Percentiles rank a stretch among this genome's conserved stretches.
Conservation (phyloP, 352 stramenopile species). For the Phytophthora brassicae region DNA sequence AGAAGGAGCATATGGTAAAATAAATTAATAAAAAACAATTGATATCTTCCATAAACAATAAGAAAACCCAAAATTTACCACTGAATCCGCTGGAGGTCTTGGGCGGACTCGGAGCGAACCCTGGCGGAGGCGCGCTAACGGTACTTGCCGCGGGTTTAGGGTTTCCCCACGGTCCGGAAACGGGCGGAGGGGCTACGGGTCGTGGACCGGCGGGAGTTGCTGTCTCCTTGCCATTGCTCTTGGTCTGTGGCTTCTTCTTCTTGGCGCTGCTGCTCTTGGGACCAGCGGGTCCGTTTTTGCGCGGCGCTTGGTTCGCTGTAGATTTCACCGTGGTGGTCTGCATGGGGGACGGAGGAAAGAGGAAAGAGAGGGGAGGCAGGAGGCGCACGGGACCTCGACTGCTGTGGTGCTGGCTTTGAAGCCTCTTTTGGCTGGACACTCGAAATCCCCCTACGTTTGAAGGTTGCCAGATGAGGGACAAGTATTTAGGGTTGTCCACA, state of each 20-base stretch:
- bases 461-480: slow-evolving; percentile 12
- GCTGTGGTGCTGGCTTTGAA: slow-evolving; percentile 15
- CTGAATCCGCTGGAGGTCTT: slow-evolving; percentile 44
- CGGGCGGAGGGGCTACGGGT: slow-evolving; percentile 34
- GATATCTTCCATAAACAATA: no score
- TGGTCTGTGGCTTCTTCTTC: slow-evolving; percentile 42
- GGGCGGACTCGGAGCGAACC: slow-evolving; percentile 22
- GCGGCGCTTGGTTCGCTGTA: slow-evolving; percentile 12
- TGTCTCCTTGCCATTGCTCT: slow-evolving; percentile 23
- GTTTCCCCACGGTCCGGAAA: slow-evolving; percentile 42
- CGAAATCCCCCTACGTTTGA: slow-evolving; percentile 16
- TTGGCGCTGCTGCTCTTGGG: slow-evolving; percentile 42
- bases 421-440: slow-evolving; percentile 21
- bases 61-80: no score
- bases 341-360: slow-evolving; percentile 20
- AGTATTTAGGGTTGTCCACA: no score
- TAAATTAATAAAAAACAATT: no score
- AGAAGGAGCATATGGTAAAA: slow-evolving; percentile 1
- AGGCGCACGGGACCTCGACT: slow-evolving; percentile 1
- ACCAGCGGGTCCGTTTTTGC: slow-evolving; percentile 22
- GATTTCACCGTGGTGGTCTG: slow-evolving; percentile 25
- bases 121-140: slow-evolving; percentile 30
- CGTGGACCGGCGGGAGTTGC: slow-evolving; percentile 16
- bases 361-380: neutral
- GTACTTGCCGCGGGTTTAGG: slow-evolving; percentile 17